Evolutionary conservation across 495 filamentous ascomycete species (phyloP).

Genomic region (Daldinia grandis): DNA sequence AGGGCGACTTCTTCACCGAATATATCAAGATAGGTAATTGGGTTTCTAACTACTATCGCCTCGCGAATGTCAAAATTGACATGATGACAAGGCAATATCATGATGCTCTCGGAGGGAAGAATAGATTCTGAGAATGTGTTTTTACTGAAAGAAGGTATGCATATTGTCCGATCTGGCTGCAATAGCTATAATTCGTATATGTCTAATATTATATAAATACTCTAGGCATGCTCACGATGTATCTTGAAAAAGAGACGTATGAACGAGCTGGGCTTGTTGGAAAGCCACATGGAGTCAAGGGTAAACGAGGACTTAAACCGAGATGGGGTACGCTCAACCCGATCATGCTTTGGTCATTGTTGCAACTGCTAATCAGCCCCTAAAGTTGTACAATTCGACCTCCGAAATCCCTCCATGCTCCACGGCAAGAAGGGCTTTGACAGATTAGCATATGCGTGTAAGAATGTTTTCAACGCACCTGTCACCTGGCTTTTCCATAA

Average conservation of each 20-base stretch:
- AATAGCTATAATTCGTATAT: neutral
- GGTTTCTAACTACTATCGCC: neutral
- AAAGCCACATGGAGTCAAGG: slow-evolving; percentile 67
- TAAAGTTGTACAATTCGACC: slow-evolving; percentile 80
- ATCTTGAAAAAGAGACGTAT: slow-evolving; percentile 83
- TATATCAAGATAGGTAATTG: slow-evolving; percentile 84
- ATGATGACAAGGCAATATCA: slow-evolving; percentile 70
- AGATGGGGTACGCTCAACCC: slow-evolving; percentile 54
- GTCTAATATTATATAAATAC: slow-evolving; percentile 8
- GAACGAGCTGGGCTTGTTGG: slow-evolving; percentile 86
- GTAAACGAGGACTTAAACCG: slow-evolving; percentile 60
- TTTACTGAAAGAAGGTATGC: slow-evolving; percentile 72
- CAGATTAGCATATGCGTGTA: slow-evolving; percentile 82
- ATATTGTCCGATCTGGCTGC: too few relatives aligned
- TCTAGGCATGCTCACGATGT: slow-evolving; percentile 74
- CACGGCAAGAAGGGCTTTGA: slow-evolving; percentile 94
- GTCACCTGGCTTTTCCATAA: slow-evolving; percentile 86
- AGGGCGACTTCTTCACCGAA: slow-evolving; percentile 81
- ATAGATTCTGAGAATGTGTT: slow-evolving; percentile 83
- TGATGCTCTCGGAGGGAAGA: slow-evolving; percentile 91
- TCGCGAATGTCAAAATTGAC: neutral
- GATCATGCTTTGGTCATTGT: neutral
- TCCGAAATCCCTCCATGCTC: slow-evolving; percentile 81
- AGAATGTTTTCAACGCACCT: slow-evolving; percentile 77
- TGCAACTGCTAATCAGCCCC: slow-evolving; percentile 10